phyloP scores from a whole-genome alignment of 108 stramenopile species.

The Nitzschia putrida region DNA sequence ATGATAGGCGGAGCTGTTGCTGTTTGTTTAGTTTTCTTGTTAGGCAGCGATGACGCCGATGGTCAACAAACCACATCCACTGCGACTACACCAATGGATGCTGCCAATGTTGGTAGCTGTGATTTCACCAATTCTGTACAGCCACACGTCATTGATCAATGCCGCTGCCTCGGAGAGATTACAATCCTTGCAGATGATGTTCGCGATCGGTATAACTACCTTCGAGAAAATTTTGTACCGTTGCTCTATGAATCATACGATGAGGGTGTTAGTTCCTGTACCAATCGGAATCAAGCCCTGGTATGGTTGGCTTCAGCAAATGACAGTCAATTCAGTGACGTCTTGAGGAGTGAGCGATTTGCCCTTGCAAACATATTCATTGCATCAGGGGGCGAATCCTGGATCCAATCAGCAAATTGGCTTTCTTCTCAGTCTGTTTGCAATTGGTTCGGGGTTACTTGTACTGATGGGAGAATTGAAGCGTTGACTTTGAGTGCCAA shows the following conservation, averaged over 20 bases:
- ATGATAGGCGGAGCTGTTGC: slow-evolving; percentile 14
- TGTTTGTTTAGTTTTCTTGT: slow-evolving; percentile 23
- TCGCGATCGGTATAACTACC: slow-evolving; percentile 20
- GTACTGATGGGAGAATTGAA: slow-evolving; percentile 6
- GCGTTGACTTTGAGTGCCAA: slow-evolving; percentile 10
- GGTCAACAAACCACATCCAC: neutral
- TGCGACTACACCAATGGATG: slow-evolving; percentile 16
- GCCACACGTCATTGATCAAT: slow-evolving; percentile 43
- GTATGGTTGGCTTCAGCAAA: slow-evolving; percentile 43
- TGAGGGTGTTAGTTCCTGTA: slow-evolving; percentile 32
- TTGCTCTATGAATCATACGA: slow-evolving; percentile 25
- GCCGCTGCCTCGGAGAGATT: slow-evolving; percentile 36
- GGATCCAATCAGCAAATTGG: slow-evolving; percentile 26
- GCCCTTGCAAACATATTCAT: slow-evolving; percentile 30
- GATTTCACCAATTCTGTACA: slow-evolving; percentile 10
- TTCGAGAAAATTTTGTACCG: slow-evolving; percentile 30
- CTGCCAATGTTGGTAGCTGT: slow-evolving; percentile 9
- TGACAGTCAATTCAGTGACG: slow-evolving; percentile 12
- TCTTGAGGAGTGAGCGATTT: slow-evolving; percentile 24
- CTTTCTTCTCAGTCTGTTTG: slow-evolving; percentile 20
- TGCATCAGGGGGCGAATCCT: slow-evolving; percentile 15
- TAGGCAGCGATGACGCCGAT: slow-evolving; percentile 2
- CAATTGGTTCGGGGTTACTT: slow-evolving; percentile 41
- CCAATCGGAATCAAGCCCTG: slow-evolving; percentile 39
- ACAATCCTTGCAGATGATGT: slow-evolving; percentile 30